Evolutionary conservation across 495 filamentous ascomycete species (phyloP).

Genomic region (Aspergillus cristatus): DNA sequence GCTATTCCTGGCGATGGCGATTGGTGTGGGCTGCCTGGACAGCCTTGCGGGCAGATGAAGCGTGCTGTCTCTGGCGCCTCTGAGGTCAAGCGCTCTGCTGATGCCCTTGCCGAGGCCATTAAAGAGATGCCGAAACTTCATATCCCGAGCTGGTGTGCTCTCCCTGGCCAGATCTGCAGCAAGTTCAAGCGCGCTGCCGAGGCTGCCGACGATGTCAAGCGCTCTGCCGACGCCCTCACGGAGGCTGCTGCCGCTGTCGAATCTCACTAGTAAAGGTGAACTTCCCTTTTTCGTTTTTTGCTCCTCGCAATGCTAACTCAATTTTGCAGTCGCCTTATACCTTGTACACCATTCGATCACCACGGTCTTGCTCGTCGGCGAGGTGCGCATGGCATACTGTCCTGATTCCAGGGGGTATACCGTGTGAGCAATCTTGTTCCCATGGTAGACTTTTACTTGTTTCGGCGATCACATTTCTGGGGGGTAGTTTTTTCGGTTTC

Average conservation of each 20-base stretch:
- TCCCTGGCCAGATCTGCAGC: conserved; percentile 32
- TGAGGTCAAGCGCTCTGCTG: conserved; percentile 41
- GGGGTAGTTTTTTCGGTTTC: too few relatives aligned
- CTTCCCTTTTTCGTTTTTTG: neutral
- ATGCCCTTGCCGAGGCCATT: conserved; percentile 40
- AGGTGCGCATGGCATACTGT: too few relatives aligned
- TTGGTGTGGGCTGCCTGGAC: conserved; percentile 27
- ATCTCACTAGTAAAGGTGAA: conserved; percentile 20
- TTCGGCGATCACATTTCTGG: too few relatives aligned
- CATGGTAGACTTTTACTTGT: too few relatives aligned
- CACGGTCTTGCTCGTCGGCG: too few relatives aligned
- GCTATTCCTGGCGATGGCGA: conserved; percentile 12
- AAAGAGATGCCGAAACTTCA: too few relatives aligned
- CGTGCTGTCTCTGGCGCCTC: conserved; percentile 22
- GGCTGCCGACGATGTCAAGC: conserved; percentile 28
- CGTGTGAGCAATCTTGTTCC: too few relatives aligned
- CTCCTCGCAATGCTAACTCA: conserved; percentile 1
- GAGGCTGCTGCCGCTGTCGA: conserved; percentile 33
- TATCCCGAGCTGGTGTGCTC: conserved; percentile 25
- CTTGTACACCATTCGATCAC: too few relatives aligned
- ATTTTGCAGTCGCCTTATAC: neutral
- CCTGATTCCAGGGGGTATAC: too few relatives aligned
- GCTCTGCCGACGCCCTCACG: conserved; percentile 29
- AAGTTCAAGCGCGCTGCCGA: conserved; percentile 40
- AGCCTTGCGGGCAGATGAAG: conserved; percentile 24